Base-by-base conservation (phyloP, 257 asterid genomes). In the Marsdenia floribunda region DNA sequence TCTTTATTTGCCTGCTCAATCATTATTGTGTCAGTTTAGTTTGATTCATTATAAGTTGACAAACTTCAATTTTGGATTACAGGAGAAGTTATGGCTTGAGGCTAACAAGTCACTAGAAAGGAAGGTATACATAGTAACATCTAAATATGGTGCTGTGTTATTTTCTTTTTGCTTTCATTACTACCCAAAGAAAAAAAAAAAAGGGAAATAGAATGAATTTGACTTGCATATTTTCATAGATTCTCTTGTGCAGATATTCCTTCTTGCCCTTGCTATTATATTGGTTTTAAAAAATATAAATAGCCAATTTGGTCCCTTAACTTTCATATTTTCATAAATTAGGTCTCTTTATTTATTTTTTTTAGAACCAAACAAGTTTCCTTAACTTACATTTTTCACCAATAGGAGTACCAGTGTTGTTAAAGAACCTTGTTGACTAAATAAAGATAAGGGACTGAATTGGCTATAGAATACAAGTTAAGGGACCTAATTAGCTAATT, bases 81-180 rank as follows among this genome's bases (percentile, higher is more conserved):
- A 93, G 98, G 97, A 90, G 85, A 93, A 89, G 84, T 26, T 88
- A 85, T 89, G 95, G 97, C 68, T 89, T 76, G 97, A 93, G 40
- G 92, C 98, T 73, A 93, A 93, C 47, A 90, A 88, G 83, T 87
- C 89, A 38, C 75, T 91, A 40, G 97, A 89, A 74, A 88, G 97
- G 82, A 93, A 91, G 96, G 98, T 93, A 46, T 29, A 29, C 1
- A 7, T 44, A 6, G 15, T 81, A 42, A 26, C 12, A 47, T 8
- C 38, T 42, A 24, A 40, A 55, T 52, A 29, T 65, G 14, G 38
- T 63, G 42, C 10, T 9, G 22, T 76, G 63, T 76, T 70, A 10
- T 63, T 74, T 75, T 16, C 59, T n/a, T 14, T 14, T 63, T 10
- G 18, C 5, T 6, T 33, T 29, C n/a, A 12, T 46, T 19, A 4